phyloP scores from a whole-genome alignment of 2,329 filamentous ascomycete species.

The Periconia macrospinosa region DNA sequence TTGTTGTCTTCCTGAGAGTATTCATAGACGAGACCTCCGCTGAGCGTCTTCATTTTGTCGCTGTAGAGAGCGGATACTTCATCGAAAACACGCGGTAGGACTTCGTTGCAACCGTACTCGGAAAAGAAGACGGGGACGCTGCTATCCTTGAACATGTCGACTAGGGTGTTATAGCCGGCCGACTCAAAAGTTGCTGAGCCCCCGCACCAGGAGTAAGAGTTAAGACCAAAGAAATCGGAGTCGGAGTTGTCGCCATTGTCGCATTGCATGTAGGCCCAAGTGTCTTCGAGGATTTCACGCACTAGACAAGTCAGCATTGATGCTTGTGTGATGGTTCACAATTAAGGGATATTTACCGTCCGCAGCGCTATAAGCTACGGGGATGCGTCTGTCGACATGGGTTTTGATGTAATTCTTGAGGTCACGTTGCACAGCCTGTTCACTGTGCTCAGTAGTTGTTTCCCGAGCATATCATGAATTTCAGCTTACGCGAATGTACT shows the following conservation, averaged over 20 bases:
- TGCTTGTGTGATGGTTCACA: background rate
- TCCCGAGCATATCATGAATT: background rate
- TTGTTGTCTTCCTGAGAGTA: conserved; percentile 71
- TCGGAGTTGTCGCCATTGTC: conserved; percentile 59
- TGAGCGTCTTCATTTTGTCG: conserved; percentile 69
- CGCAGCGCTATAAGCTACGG: conserved; percentile 71
- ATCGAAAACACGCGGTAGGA: conserved; percentile 69
- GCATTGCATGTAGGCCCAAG: conserved; percentile 76
- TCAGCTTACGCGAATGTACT: conserved; percentile 57
- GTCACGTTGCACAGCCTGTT: conserved; percentile 63
- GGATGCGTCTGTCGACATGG: conserved; percentile 60
- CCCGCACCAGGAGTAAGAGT: conserved; percentile 76
- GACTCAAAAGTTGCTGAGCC: conserved; percentile 64
- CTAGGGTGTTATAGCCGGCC: conserved; percentile 63
- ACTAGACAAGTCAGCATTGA: conserved; percentile 37
- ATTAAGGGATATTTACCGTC: conserved; percentile 53
- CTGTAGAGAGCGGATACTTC: conserved; percentile 76
- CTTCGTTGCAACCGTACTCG: conserved; percentile 75
- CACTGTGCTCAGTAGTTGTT: conserved; percentile 7
- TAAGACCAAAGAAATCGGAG: conserved; percentile 76
- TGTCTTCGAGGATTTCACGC: conserved; percentile 70
- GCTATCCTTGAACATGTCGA: conserved; percentile 65
- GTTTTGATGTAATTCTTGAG: conserved; percentile 69
- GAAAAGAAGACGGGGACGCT: conserved; percentile 80
- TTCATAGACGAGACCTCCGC: conserved; percentile 80